phyloP scores from a whole-genome alignment of 352 stramenopile species.

The Globisporangium viniferum region DNA sequence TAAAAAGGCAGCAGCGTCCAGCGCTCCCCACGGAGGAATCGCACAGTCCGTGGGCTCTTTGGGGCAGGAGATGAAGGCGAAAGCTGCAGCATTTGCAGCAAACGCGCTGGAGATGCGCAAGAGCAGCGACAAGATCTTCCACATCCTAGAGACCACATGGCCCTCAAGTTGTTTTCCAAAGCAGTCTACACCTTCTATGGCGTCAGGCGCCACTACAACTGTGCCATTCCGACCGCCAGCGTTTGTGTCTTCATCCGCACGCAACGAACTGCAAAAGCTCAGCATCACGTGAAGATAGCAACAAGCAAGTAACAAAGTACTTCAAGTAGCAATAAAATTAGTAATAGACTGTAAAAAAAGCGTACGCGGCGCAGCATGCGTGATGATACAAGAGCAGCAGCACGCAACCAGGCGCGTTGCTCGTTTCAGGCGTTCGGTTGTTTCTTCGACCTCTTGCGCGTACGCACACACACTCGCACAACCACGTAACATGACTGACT shows the following conservation, averaged over 20 bases:
- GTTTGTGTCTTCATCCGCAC: conserved; percentile 21
- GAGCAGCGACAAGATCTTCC: conserved; percentile 34
- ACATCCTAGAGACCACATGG: conserved; percentile 40
- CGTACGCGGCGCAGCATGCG: not conserved
- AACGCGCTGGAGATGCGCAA: conserved; percentile 38
- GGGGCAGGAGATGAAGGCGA: conserved; percentile 47
- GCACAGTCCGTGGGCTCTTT: conserved; percentile 31
- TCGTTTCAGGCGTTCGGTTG: not conserved
- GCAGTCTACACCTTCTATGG: not conserved
- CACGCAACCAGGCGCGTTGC: not conserved
- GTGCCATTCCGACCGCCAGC: conserved; percentile 22
- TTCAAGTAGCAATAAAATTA: conserved; percentile 9
- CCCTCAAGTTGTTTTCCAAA: conserved; percentile 12
- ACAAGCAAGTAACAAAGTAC: not conserved
- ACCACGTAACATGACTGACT: not conserved
- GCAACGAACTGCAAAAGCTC: not conserved
- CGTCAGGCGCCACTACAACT: not conserved
- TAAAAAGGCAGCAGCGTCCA: not conserved
- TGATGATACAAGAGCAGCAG: not conserved
- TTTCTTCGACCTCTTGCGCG: not conserved
- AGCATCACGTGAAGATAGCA: not conserved
- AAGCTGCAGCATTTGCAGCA: conserved; percentile 31
- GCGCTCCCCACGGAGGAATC: not conserved
- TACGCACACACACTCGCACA: not conserved
- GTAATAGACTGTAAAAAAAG: conserved; percentile 6